Base-by-base conservation (phyloP, 176 grass and related monocot genomes). In the Zoysia japonica region DNA sequence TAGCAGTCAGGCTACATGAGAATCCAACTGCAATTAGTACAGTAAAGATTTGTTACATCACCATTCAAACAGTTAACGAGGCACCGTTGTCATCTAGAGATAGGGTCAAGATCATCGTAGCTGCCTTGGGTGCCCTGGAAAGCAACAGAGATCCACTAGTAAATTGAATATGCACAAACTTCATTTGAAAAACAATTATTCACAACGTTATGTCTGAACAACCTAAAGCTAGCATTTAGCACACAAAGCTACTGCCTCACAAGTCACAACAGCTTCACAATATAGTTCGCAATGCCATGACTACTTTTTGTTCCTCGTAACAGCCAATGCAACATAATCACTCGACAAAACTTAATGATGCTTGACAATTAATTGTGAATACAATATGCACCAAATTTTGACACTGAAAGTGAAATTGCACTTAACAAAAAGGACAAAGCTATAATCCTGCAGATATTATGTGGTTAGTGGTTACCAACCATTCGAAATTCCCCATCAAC, bases 81-180 rank as follows among this genome's bases (percentile, higher is more conserved):
- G 91, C 77, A 3, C 95, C 95, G 45, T 92, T 98, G 75, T 94
- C 95, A 41, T 98, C 95, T 14, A 80, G 71, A 6, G 87, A 89
- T 55, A 98, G 87, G 80, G 80, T 94, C 38, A 98, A 74, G 78
- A 98, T 92, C 92, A 98, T 92, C 11, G 87, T 92, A 80, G 95
- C 95, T 63, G 95, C 95, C 82, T 89, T 98, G 16, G 95, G 95
- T 72, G 91, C 95, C 95, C 95, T 98, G 87, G 12, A 70, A 87
- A 86, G 79, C 37, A 80, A 10, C 28, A 80, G 40, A 72, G n/a
- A 48, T 59, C 28, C 20, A 78, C 35, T 42, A 28, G 79, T 88
- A 69, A 79, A 65, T 67, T 10, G 50, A 19, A 50, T 16, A 74
- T 62, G 50, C n/a, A 46, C n/a, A 38, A 54, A 45, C 13, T 43